Evolutionary conservation across 805 yeast genomes (phyloP).

Genomic region (Candida adriatica): DNA sequence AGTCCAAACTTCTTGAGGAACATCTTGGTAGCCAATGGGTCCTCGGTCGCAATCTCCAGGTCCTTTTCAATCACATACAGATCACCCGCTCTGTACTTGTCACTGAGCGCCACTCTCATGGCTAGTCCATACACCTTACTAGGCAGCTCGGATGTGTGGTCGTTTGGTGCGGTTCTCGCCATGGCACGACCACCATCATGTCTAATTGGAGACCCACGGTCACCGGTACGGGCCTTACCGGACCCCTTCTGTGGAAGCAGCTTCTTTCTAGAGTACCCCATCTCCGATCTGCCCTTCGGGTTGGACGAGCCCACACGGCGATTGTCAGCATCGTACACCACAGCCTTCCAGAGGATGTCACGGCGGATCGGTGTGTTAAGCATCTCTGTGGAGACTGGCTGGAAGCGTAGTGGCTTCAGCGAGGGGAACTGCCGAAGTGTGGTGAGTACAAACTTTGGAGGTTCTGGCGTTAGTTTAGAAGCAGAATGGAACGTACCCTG

Average conservation of each 20-base stretch:
- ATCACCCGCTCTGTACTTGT: constrained; percentile 69
- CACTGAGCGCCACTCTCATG: constrained; percentile 73
- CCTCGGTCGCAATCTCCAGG: constrained; percentile 30
- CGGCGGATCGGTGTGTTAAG: constrained; percentile 76
- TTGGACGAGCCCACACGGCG: constrained; percentile 84
- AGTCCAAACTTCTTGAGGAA: constrained; percentile 44
- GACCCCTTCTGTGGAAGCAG: constrained; percentile 86
- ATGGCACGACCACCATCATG: constrained; percentile 85
- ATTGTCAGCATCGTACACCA: constrained; percentile 82
- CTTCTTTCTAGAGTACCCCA: constrained; percentile 78
- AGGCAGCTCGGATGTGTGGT: constrained; percentile 75
- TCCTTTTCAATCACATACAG: constrained; percentile 55
- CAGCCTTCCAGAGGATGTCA: constrained; percentile 92
- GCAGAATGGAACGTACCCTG: too few relatives aligned
- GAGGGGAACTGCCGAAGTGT: constrained; percentile 83
- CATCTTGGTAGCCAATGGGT: constrained; percentile 41
- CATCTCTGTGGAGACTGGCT: constrained; percentile 70
- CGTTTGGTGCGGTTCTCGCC: constrained; percentile 87
- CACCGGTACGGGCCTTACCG: constrained; percentile 95
- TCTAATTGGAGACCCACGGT: constrained; percentile 89
- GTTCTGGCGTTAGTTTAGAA: too few relatives aligned
- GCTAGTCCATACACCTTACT: constrained; percentile 68
- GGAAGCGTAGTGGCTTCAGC: constrained; percentile 71
- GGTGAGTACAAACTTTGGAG: constrained; percentile 70
- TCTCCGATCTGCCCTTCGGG: constrained; percentile 81